These are phyloP conservation scores for Diplodia mutila DNA, from an alignment of 2,329 filamentous ascomycete genomes.

Conservation along the genomic window DNA sequence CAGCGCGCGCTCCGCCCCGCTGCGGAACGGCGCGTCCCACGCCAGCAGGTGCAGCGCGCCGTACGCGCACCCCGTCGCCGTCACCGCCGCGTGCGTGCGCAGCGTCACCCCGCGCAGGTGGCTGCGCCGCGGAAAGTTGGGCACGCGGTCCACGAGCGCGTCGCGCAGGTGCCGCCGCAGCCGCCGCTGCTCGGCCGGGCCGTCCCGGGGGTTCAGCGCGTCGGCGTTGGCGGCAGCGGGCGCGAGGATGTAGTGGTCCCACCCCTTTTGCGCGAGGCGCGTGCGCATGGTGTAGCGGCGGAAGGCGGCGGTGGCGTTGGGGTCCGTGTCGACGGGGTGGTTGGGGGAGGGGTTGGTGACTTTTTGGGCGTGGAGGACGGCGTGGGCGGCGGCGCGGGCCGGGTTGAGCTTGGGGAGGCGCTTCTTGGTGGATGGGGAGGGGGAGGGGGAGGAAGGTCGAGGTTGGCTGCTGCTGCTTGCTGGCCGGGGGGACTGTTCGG, in stretches of 20 bases:
- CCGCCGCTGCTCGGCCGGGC: not conserved
- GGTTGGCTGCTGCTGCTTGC: not conserved
- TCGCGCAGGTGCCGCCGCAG: not conserved
- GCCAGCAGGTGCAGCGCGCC: constrained; percentile 32
- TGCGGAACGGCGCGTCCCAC: constrained; percentile 33
- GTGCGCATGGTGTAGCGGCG: constrained; percentile 4
- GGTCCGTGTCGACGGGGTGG: too few relatives aligned
- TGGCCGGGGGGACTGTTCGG: not conserved
- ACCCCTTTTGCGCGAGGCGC: constrained; percentile 5
- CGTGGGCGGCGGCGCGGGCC: not conserved
- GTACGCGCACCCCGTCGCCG: constrained; percentile 27
- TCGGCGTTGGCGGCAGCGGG: not conserved
- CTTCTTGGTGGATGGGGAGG: not conserved
- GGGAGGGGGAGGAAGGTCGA: not conserved
- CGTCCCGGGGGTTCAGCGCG: not conserved
- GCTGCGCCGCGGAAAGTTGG: constrained; percentile 3
- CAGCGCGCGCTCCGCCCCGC: constrained; percentile 17
- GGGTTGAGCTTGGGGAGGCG: not conserved
- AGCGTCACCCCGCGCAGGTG: not conserved
- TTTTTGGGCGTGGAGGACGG: not conserved
- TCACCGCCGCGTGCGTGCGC: constrained; percentile 16
- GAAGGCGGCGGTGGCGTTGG: not conserved
- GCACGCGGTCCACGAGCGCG: not conserved
- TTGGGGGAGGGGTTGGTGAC: not conserved
- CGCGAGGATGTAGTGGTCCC: not conserved